A percentile compares a stretch with the other conserved stretches of the same genome.
These are phyloP conservation scores for Dioszegia crocea DNA, from an alignment of 768 basidiomycete species.

Conservation along the genomic window DNA sequence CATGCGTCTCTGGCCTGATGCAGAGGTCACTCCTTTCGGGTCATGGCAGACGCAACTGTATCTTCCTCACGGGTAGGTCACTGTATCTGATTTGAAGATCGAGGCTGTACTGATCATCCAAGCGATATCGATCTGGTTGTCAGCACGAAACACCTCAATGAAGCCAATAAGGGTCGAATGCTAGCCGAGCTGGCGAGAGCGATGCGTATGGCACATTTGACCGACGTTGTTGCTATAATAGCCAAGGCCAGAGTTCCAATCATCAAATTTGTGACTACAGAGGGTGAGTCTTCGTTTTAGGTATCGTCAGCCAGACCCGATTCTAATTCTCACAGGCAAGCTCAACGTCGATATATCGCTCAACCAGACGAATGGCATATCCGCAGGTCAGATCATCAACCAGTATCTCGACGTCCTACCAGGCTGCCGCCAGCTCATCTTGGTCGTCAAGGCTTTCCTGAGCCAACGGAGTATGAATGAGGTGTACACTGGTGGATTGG, in stretches of 20 bases:
- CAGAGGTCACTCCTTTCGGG: slow-evolving; percentile 79
- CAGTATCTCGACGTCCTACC: slow-evolving; percentile 71
- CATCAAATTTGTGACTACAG: slow-evolving; percentile 82
- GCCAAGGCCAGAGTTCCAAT: slow-evolving; percentile 93
- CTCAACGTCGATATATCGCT: slow-evolving; percentile 91
- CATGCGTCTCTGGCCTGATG: slow-evolving; percentile 66
- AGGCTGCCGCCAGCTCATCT: slow-evolving; percentile 74
- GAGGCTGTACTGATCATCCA: background rate
- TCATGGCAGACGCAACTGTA: slow-evolving; percentile 91
- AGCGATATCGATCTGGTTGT: slow-evolving; percentile 96
- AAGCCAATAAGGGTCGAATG: slow-evolving; percentile 58
- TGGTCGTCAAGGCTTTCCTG: slow-evolving; percentile 87
- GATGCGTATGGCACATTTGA: slow-evolving; percentile 69
- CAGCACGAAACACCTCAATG: slow-evolving; percentile 69
- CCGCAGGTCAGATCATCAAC: slow-evolving; percentile 72
- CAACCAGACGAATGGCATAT: slow-evolving; percentile 81
- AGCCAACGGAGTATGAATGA: slow-evolving; percentile 91
- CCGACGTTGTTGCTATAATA: slow-evolving; percentile 77
- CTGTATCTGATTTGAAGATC: background rate
- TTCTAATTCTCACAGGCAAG: slow-evolving; percentile 60
- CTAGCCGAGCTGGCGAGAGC: slow-evolving; percentile 73
- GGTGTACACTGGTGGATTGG: slow-evolving; percentile 92
- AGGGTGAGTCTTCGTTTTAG: slow-evolving; percentile 57
- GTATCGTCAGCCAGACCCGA: no score
- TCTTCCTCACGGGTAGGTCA: slow-evolving; percentile 82